Evolutionary conservation across 768 basidiomycete genomes (phyloP).

Genomic region (Clitopilus passeckerianus): DNA sequence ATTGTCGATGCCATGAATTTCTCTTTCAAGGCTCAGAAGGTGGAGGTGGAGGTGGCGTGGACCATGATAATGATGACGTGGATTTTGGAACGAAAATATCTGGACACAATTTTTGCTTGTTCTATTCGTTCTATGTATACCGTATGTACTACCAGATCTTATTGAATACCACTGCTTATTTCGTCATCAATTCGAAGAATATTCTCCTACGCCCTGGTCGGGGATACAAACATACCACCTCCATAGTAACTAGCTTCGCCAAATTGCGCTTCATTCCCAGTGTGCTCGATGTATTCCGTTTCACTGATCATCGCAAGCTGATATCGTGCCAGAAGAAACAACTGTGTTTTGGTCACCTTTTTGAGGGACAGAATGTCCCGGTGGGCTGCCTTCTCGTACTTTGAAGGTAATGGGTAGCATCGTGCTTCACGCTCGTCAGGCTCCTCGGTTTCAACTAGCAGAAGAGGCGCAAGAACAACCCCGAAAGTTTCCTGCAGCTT

Average conservation of each 20-base stretch:
- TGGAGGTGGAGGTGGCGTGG: too few relatives aligned
- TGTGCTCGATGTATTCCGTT: neutral
- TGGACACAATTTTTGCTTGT: too few relatives aligned
- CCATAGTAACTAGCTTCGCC: neutral
- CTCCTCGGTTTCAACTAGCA: neutral
- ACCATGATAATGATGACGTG: too few relatives aligned
- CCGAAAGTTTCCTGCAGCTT: slow-evolving; percentile 3
- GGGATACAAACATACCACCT: neutral
- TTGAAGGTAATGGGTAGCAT: neutral
- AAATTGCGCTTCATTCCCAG: neutral
- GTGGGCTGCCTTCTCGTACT: neutral
- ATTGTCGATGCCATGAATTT: too few relatives aligned
- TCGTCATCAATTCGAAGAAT: too few relatives aligned
- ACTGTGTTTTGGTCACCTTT: neutral
- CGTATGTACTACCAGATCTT: too few relatives aligned
- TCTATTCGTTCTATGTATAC: too few relatives aligned
- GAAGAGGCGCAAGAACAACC: neutral
- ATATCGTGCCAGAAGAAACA: neutral
- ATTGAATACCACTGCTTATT: too few relatives aligned
- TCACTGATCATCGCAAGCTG: neutral
- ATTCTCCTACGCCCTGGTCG: neutral
- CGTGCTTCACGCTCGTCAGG: neutral
- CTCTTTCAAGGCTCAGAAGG: neutral
- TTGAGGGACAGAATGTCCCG: neutral
- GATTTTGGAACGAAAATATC: too few relatives aligned